These are phyloP conservation scores for Jackrogersella minutella DNA, from an alignment of 495 filamentous ascomycete species.

Conservation along the genomic window DNA sequence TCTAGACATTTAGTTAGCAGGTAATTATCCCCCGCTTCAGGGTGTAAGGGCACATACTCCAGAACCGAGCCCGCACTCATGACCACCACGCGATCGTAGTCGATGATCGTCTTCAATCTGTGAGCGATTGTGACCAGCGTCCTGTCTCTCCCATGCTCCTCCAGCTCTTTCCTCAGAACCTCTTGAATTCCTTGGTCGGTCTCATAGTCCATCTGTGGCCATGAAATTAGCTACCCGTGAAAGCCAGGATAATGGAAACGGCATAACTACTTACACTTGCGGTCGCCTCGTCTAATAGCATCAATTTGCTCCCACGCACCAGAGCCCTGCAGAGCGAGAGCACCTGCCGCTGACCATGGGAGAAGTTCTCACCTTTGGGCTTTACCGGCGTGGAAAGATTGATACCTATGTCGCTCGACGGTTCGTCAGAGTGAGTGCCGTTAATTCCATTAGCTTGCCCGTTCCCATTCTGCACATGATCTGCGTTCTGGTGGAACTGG, in stretches of 20 bases:
- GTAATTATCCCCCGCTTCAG: neutral
- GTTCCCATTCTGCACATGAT: conserved; percentile 32
- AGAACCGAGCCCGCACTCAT: conserved; percentile 55
- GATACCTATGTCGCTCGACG: conserved; percentile 38
- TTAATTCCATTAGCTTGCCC: conserved; percentile 38
- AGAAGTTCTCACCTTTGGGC: conserved; percentile 63
- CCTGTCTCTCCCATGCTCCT: conserved; percentile 49
- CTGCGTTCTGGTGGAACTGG: conserved; percentile 46
- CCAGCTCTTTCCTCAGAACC: conserved; percentile 52
- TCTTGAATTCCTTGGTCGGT: conserved; percentile 62
- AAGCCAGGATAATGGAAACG: neutral
- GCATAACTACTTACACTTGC: conserved; percentile 47
- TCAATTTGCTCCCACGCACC: conserved; percentile 61
- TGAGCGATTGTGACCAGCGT: conserved; percentile 63
- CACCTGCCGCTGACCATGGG: conserved; percentile 65
- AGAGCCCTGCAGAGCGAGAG: conserved; percentile 65
- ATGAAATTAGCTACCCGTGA: neutral
- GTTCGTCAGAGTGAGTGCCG: conserved; percentile 33
- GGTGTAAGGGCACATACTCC: conserved; percentile 39
- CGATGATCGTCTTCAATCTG: conserved; percentile 59
- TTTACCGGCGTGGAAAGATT: conserved; percentile 55
- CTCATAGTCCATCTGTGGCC: conserved; percentile 57
- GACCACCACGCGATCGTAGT: conserved; percentile 60
- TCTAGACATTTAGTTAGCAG: conserved; percentile 41
- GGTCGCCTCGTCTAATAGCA: conserved; percentile 67